These are phyloP conservation scores for Carex scoparia DNA, from an alignment of 176 grass and related monocot species.

Conservation along the genomic window DNA sequence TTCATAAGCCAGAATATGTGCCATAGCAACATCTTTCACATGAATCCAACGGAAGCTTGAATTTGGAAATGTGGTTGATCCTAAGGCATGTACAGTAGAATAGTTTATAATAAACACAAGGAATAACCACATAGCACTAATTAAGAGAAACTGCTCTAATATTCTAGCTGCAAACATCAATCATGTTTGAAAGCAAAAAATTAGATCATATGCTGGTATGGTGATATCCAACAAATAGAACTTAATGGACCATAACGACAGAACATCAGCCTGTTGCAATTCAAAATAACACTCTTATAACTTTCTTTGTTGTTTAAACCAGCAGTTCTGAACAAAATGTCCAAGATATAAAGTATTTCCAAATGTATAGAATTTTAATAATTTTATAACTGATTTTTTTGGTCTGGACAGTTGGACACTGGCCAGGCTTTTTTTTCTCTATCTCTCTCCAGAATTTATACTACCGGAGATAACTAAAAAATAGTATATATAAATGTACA, in stretches of 20 bases:
- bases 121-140: background rate
- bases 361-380: background rate
- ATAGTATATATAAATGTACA: background rate
- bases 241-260: background rate
- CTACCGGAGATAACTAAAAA: background rate
- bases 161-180: background rate
- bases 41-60: background rate
- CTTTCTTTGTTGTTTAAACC: background rate
- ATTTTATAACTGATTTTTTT: background rate
- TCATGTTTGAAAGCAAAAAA: background rate
- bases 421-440: background rate
- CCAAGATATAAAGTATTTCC: background rate
- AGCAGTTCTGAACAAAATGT: background rate
- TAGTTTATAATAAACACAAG: background rate
- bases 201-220: background rate
- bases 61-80: constrained; percentile 23
- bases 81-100: background rate
- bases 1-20: constrained; percentile 30
- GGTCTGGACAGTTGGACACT: background rate
- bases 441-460: background rate
- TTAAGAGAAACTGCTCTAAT: background rate
- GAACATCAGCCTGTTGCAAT: background rate
- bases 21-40: constrained; percentile 24
- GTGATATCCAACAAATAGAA: background rate
- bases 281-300: background rate